Evolutionary conservation across 192 early-diverging fungal genomes (phyloP).

Genomic region (Tieghemiomyces parasiticus): DNA sequence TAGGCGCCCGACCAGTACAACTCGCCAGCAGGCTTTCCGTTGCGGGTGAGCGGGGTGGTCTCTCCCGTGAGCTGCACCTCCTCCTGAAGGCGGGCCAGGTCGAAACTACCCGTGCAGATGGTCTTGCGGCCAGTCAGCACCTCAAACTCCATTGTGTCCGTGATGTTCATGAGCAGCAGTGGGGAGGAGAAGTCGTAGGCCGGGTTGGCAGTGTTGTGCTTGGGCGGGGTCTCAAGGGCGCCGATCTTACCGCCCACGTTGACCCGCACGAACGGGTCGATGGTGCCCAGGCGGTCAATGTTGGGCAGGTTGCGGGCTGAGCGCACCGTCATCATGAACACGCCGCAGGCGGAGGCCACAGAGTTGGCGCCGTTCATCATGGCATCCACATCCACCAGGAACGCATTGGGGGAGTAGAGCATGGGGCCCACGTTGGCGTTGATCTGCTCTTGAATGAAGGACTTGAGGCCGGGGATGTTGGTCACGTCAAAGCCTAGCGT

Average conservation of each 20-base stretch:
- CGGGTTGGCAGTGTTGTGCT: slow-evolving; percentile 67
- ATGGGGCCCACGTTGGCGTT: slow-evolving; percentile 59
- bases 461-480: slow-evolving; percentile 69
- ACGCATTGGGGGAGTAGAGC: slow-evolving; percentile 75
- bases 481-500: slow-evolving; percentile 76
- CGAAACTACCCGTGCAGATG: slow-evolving; percentile 48
- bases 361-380: slow-evolving; percentile 49
- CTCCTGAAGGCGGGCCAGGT: slow-evolving; percentile 26
- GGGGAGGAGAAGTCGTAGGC: slow-evolving; percentile 71
- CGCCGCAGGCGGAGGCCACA: slow-evolving; percentile 63
- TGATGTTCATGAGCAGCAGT: slow-evolving; percentile 58
- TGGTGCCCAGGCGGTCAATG: slow-evolving; percentile 69
- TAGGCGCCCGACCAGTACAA: slow-evolving; percentile 20
- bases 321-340: slow-evolving; percentile 65
- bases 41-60: slow-evolving; percentile 27
- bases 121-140: slow-evolving; percentile 71
- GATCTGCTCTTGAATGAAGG: slow-evolving; percentile 58
- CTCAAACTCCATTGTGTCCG: slow-evolving; percentile 61
- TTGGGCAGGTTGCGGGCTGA: slow-evolving; percentile 74
- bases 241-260: slow-evolving; percentile 53
- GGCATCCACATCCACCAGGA: slow-evolving; percentile 60
- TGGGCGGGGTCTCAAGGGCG: slow-evolving; percentile 40
- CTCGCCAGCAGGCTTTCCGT: slow-evolving; percentile 32
- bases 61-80: slow-evolving; percentile 28
- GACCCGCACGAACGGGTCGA: slow-evolving; percentile 77